Base-by-base conservation (phyloP, 164 flowering plant genomes). In the Nelumbo lutea region DNA sequence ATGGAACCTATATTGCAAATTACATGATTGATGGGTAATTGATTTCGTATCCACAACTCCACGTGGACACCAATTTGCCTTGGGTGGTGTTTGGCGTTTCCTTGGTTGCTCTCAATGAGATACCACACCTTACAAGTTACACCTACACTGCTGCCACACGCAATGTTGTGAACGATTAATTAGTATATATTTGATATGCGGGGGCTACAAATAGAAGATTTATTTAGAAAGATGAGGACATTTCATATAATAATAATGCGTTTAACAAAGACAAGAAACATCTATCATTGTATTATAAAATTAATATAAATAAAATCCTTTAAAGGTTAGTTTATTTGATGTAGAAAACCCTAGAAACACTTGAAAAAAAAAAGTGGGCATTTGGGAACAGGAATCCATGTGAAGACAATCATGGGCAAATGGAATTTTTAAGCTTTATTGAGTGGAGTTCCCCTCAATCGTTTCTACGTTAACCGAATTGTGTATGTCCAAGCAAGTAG, bases 31-130 rank as follows among this genome's bases (percentile, higher is more conserved):
- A 81, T 70, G 43, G 69, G 45, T 11, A 59, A 59, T 45, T 52
- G 58, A 70, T 72, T 75, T 73, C 56, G 73, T 62, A 66, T 64
- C 70, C 70, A 40, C 52, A 51, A 77, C 80, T 27, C 83, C 85
- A 82, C 81, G 86, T 81, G 87, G 86, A 79, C 80, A 85, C 84
- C 87, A 83, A 73, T 76, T 75, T 80, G 78, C 74, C 52, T 74
- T 73, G 76, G 71, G 75, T 73, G 27, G 27, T 27, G 27, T 27
- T 27, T 27, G 27, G 27, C 27, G 27, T 27, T 27, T 75, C 73
- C 75, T 77, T 82, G 73, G 80, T 64, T 68, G 73, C 66, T 59
- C 52, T 51, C 62, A 57, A 68, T 66, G 27, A 27, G 27, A 27
- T 27, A 27, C 27, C 27, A 27, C 27, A 27, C 27, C 27, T 27